These are phyloP conservation scores for Lachnellula subtilissima DNA, from an alignment of 2,329 filamentous ascomycete genomes.

Conservation along the genomic window DNA sequence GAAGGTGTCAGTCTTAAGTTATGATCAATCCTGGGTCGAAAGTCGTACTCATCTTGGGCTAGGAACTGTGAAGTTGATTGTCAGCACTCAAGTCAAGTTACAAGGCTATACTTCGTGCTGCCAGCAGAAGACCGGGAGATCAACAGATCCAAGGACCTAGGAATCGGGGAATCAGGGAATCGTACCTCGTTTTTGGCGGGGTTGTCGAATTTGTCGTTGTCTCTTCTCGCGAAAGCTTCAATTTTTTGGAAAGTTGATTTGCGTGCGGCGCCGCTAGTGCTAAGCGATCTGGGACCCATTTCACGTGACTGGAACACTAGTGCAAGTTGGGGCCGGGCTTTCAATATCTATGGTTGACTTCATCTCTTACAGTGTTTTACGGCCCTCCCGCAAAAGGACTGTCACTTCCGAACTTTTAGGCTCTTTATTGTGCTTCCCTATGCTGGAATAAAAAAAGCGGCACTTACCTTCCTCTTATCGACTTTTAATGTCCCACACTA, in stretches of 20 bases:
- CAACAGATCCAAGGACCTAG: neutral
- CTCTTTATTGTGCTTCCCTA: no score
- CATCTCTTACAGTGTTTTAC: no score
- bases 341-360: no score
- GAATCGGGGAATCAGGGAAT: neutral
- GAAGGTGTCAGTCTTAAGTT: conserved; percentile 17
- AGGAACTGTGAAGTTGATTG: conserved; percentile 19
- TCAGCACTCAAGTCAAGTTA: conserved; percentile 1
- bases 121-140: neutral
- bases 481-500: no score
- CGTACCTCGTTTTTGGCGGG: conserved; percentile 18
- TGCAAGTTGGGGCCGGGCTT: no score
- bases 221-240: conserved; percentile 4
- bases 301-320: no score
- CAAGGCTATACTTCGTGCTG: neutral
- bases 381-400: no score
- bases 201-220: conserved; percentile 21
- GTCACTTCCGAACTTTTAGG: no score
- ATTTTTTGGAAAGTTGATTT: conserved; percentile 8
- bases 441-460: no score
- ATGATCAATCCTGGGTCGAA: neutral
- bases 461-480: no score
- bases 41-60: conserved; percentile 32
- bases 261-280: neutral
- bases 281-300: neutral